These are phyloP conservation scores for Verticillium albo-atrum DNA, from an alignment of 2,329 filamentous ascomycete species.

Conservation along the genomic window DNA sequence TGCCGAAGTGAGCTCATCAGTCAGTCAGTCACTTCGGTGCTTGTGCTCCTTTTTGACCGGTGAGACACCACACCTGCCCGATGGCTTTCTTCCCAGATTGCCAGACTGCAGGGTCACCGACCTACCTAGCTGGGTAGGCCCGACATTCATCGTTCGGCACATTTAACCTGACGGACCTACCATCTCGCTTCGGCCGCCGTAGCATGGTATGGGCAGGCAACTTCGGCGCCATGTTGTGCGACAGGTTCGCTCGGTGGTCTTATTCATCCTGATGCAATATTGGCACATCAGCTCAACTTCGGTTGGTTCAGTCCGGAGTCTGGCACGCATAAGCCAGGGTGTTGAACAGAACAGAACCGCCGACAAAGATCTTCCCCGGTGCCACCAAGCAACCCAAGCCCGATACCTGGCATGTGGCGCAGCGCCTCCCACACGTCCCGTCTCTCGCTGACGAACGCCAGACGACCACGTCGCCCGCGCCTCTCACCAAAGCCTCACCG, in stretches of 20 bases:
- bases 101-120: neutral
- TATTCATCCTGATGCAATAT: neutral
- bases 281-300: neutral
- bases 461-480: slow-evolving; percentile 1
- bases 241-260: neutral
- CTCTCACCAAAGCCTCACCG: neutral
- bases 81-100: neutral
- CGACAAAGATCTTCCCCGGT: neutral
- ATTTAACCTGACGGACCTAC: neutral
- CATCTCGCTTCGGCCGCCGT: neutral
- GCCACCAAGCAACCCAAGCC: neutral
- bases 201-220: neutral
- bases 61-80: neutral
- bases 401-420: neutral
- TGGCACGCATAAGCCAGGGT: neutral
- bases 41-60: neutral
- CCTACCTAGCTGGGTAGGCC: neutral
- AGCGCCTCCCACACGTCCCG: neutral
- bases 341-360: neutral
- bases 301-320: neutral
- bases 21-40: neutral
- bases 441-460: slow-evolving; percentile 13
- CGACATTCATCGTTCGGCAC: neutral
- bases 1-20: neutral
- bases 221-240: neutral